Base-by-base conservation (phyloP, 768 basidiomycete species). In the Kwoniella botswanensis region DNA sequence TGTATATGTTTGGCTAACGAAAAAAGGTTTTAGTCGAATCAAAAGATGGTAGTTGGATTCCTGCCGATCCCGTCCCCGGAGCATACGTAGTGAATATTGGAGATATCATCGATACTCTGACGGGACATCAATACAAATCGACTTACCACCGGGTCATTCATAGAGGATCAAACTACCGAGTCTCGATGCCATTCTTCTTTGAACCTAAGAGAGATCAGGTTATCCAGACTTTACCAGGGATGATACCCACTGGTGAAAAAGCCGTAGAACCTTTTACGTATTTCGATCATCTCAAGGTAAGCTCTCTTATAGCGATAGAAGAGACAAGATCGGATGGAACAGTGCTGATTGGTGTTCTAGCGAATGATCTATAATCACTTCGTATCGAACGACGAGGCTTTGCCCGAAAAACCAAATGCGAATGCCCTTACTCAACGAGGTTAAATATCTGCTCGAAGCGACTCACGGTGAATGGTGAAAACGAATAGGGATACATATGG, bases 61-160 rank as follows among this genome's bases (percentile, higher is more conserved):
- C 74, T 1, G 74, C 74, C 22, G 74, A 75, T 43, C 74, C 74
- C 13, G 43, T 75, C 35, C 74, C 74, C 13, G 74, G 74, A 9
- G 74, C 74, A 10, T 75, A 73, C 66, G 71, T 75, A 1, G 74
- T 75, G 65, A 75, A 75, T 53, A 75, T 75, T 46, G 74, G 74
- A 4, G 74, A 75, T 53, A 75, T 75, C 66, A 67, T 75, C 68
- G 74, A 75, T 52, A 65, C 74, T 22, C 61, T 75, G 29, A 75
- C 74, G 10, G 61, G 67, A 17, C 74, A 75, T 59, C 58, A 60
- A 24, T 75, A 75, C 71, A 75, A 73, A 43, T 75, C 74, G 22
- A 75, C 74, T 15, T 75, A 72, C 55, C 74, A 75, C 54, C 66
- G 74, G 42, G 74, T 75, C 11, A 75, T 75, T 22, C 74, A 75